Evolutionary conservation across 2,329 filamentous ascomycete species (phyloP), one percentile per base, ranked within the genome.

Genomic region (Didymosphaeria variabile): DNA sequence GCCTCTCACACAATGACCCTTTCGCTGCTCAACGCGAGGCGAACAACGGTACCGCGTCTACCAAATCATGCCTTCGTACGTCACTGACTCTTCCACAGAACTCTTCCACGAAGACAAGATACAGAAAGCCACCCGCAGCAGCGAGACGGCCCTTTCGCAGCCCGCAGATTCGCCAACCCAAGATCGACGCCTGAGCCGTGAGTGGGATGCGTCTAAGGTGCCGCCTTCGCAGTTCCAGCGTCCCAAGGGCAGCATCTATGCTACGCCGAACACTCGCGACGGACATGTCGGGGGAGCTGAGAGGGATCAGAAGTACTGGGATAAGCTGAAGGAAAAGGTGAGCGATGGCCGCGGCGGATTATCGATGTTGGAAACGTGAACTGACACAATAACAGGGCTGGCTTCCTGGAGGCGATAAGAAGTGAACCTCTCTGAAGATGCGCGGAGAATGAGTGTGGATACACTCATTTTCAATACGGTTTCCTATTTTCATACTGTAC

Each of bases 221-320:
- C 87, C 87, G 1, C 88, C 88, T 10, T 88, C 85, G 64, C 86
- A 87, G 50, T 90, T 91, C 79, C 88, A 91, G 77, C 89, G 89
- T 79, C 86, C 87, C 71, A 87, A 89, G 77, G 88, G 88, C 58
- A 90, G 86, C 72, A 89, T 90, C 77, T 90, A 88, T 73, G 86
- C 87, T 50, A 91, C 89, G 9, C 88, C 87, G 2, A 81, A 81
- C 69, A 89, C 86, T 26, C 85, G 88, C 60, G 89, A 91, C 74
- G 88, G 87, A 19, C 87, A 90, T 72, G 80, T 90, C 55, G 88
- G 87, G 57, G 68, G 69, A 32, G 54, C 55, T 32, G 85, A 53
- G 85, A 57, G 83, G 84, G 65, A 85, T 67, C 85, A 86, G 36
- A 72, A 69, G 64, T 90, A 88, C 76, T 85, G 88, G 73, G 85